Conservation (phyloP, 208 protist genomes). For the Trichomonas gallinae region DNA sequence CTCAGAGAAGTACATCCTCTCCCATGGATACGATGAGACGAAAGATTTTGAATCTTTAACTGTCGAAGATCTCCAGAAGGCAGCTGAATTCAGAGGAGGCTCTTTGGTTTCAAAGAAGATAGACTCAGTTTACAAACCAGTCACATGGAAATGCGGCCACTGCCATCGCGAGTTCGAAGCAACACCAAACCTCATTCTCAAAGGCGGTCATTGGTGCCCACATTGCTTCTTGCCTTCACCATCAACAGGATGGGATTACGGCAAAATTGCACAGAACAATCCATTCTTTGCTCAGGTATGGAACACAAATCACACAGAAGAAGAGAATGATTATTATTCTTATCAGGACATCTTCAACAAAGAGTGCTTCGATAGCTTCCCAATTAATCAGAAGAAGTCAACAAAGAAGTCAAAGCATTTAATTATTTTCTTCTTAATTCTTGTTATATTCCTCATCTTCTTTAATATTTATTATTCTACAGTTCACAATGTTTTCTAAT, state of each 20-base stretch:
- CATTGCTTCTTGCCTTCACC: neutral
- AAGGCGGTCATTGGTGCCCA: conserved; percentile 6
- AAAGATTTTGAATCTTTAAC: neutral
- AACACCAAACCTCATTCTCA: neutral
- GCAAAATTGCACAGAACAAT: neutral
- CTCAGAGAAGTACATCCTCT: neutral
- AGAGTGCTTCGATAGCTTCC: neutral
- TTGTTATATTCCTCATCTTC: too few species aligned
- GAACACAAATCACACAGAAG: neutral
- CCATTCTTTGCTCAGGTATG: neutral
- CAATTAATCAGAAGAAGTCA: too few species aligned
- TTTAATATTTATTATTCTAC: too few species aligned
- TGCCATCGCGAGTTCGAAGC: neutral
- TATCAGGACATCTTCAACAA: neutral
- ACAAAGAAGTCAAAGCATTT: neutral
- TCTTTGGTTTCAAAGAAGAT: too few species aligned
- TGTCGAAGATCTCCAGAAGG: neutral
- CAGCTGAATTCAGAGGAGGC: neutral
- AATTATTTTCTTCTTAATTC: neutral
- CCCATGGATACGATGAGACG: neutral
- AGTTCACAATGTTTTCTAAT: too few species aligned
- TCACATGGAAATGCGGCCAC: neutral
- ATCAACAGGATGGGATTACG: too few species aligned
- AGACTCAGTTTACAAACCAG: neutral
- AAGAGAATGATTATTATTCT: neutral